Evolutionary conservation across 208 protist genomes (phyloP).

Genomic region (Entamoeba dispar): DNA sequence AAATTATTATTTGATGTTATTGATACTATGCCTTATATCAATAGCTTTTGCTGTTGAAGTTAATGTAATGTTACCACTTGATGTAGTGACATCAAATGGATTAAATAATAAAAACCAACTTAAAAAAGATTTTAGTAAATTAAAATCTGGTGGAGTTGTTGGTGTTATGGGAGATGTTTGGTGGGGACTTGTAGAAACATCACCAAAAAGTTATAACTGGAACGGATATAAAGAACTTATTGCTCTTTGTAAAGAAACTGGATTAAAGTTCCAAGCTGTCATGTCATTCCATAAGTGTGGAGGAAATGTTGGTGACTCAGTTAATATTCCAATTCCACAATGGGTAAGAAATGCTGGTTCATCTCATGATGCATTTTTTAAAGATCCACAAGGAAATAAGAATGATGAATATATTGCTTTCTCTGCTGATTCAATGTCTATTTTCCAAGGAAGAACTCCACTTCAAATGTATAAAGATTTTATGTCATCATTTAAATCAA

Average conservation of each 20-base stretch:
- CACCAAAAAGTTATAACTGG: slow-evolving; percentile 41
- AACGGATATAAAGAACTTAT: slow-evolving; percentile 14
- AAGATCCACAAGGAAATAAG: slow-evolving; percentile 27
- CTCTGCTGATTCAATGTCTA: slow-evolving; percentile 29
- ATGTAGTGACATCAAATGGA: slow-evolving; percentile 24
- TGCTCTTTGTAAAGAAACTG: slow-evolving; percentile 13
- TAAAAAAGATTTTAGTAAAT: slow-evolving; percentile 8
- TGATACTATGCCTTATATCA: not conserved
- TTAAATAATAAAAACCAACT: slow-evolving; percentile 12
- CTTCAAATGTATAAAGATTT: slow-evolving; percentile 36
- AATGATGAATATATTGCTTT: slow-evolving; percentile 46
- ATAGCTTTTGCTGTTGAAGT: slow-evolving; percentile 1
- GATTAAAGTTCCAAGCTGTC: slow-evolving; percentile 40
- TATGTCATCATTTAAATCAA: not conserved
- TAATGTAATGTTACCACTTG: slow-evolving; percentile 42
- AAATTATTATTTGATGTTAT: too few species aligned
- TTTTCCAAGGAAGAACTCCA: slow-evolving; percentile 40
- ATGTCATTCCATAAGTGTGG: slow-evolving; percentile 47
- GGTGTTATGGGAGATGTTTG: slow-evolving; percentile 55
- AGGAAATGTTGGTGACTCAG: slow-evolving; percentile 47
- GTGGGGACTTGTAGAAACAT: slow-evolving; percentile 47
- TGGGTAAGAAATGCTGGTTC: slow-evolving; percentile 49
- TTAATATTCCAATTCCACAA: slow-evolving; percentile 39
- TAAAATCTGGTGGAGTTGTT: slow-evolving; percentile 26
- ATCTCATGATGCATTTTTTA: slow-evolving; percentile 40